Conservation (phyloP, 2,329 filamentous ascomycete genomes). For the Fusarium tanahbumbuense region DNA sequence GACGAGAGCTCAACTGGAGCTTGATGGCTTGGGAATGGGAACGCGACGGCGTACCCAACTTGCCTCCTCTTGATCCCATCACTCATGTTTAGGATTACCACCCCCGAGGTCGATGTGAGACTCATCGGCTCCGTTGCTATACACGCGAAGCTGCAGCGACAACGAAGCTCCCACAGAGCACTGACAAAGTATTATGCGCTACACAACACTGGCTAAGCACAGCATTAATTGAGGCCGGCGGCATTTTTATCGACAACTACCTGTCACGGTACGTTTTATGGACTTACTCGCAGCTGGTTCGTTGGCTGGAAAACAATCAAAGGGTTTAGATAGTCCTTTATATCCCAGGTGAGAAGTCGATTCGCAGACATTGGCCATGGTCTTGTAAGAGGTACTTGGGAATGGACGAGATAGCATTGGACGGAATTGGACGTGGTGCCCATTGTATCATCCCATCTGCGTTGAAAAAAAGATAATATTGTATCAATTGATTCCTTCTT, state of each 20-base stretch:
- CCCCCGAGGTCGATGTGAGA: conserved; percentile 54
- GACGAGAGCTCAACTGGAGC: conserved; percentile 87
- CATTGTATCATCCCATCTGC: conserved; percentile 23
- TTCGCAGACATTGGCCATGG: conserved; percentile 30
- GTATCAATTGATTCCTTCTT: conserved; percentile 29
- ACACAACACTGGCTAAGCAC: conserved; percentile 20
- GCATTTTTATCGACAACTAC: conserved; percentile 17
- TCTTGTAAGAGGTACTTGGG: conserved; percentile 43
- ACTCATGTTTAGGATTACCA: conserved; percentile 63
- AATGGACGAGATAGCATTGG: conserved; percentile 38
- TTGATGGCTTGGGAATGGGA: conserved; percentile 84
- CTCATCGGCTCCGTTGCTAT: conserved; percentile 43
- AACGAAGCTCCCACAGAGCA: conserved; percentile 25
- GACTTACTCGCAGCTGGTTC: conserved; percentile 37
- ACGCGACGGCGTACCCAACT: conserved; percentile 55
- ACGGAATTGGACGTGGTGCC: conserved; percentile 19
- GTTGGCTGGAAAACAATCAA: conserved; percentile 54
- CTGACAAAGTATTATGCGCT: conserved; percentile 34
- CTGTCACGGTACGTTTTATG: conserved; percentile 35
- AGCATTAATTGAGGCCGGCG: conserved; percentile 13
- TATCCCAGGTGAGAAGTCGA: conserved; percentile 46
- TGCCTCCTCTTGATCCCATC: conserved; percentile 59
- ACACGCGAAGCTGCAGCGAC: conserved; percentile 20
- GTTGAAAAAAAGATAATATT: conserved; percentile 23
- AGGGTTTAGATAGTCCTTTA: conserved; percentile 65